phyloP scores from a whole-genome alignment of 768 basidiomycete species.

The Boletus subcaerulescens region DNA sequence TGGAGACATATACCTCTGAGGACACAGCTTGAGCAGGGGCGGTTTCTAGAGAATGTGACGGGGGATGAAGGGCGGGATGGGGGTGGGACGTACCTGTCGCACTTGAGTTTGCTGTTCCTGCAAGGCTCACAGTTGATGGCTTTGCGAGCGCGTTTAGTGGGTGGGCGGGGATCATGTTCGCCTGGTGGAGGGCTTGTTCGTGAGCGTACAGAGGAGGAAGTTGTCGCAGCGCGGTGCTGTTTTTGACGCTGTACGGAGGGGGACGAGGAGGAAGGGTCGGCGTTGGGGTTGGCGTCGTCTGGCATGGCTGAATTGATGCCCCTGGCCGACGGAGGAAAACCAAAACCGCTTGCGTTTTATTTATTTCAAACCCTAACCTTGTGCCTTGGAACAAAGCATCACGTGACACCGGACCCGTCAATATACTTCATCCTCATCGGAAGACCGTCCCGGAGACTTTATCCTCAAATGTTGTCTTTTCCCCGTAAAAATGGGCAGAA shows the following conservation, averaged over 20 bases:
- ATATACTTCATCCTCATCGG: neutral
- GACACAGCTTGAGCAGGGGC: slow-evolving; percentile 87
- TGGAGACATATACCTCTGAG: slow-evolving; percentile 56
- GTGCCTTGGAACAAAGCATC: neutral
- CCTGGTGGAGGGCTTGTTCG: slow-evolving; percentile 46
- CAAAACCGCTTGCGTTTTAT: slow-evolving; percentile 11
- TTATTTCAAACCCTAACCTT: slow-evolving; percentile 29
- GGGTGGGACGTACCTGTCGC: slow-evolving; percentile 64
- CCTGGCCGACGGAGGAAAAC: slow-evolving; percentile 10
- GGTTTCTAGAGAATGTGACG: slow-evolving; percentile 49
- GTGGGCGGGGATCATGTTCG: slow-evolving; percentile 60
- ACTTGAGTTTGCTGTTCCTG: slow-evolving; percentile 84
- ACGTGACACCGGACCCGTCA: slow-evolving; percentile 21
- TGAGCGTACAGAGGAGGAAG: slow-evolving; percentile 43
- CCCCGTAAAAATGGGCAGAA: no score
- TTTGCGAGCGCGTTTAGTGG: slow-evolving; percentile 80
- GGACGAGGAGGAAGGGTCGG: slow-evolving; percentile 13
- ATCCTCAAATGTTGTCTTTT: no score
- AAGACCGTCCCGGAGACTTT: neutral
- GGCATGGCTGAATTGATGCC: slow-evolving; percentile 29
- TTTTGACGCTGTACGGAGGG: slow-evolving; percentile 15
- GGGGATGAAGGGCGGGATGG: no score
- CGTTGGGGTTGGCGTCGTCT: slow-evolving; percentile 26
- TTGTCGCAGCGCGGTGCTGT: slow-evolving; percentile 15
- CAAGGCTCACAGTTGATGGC: slow-evolving; percentile 90